These are phyloP conservation scores for Podaxis sp. DNA, from an alignment of 768 basidiomycete genomes.

Conservation along the genomic window DNA sequence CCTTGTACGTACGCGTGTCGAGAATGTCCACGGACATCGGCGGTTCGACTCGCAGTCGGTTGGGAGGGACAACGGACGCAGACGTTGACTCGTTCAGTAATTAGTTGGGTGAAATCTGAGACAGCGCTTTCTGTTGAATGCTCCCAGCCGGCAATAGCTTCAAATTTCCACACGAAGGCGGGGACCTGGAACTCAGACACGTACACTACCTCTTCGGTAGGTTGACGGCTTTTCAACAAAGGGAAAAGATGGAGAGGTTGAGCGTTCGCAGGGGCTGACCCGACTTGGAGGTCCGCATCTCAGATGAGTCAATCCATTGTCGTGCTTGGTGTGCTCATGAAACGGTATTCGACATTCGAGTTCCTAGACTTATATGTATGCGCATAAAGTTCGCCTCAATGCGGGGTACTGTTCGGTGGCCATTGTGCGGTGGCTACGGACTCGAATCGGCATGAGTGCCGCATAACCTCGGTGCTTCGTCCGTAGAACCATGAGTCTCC, in stretches of 20 bases:
- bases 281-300: neutral
- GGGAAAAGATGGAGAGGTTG: neutral
- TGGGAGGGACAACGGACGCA: neutral
- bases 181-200: neutral
- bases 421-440: neutral
- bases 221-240: neutral
- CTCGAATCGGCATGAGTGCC: neutral
- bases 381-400: neutral
- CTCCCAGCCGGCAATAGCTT: neutral
- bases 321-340: neutral
- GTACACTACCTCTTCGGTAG: neutral
- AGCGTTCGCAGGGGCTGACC: no score
- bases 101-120: neutral
- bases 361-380: neutral
- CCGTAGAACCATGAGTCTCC: neutral
- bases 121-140: neutral
- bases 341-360: neutral
- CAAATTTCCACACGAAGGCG: neutral
- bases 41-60: neutral
- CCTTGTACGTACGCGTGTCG: neutral
- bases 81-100: neutral
- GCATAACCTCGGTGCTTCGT: neutral
- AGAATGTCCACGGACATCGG: neutral
- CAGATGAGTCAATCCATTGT: neutral
- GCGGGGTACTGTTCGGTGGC: neutral